Conservation (phyloP, 805 yeast species). For the Saccharomycopsis selenospora region DNA sequence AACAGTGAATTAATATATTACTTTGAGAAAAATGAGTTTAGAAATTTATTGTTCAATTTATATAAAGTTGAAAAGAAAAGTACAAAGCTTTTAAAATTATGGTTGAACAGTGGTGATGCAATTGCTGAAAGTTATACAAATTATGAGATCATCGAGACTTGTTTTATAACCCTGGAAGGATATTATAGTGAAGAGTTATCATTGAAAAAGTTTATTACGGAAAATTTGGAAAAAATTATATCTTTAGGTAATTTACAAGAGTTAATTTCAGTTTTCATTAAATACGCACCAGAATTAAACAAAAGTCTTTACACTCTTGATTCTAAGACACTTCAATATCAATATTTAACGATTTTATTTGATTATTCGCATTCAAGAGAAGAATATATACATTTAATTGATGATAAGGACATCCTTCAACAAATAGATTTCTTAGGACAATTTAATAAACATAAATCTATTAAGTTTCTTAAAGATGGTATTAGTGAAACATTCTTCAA, state of each 20-base stretch:
- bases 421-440: slow-evolving; percentile 5
- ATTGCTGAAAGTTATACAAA: slow-evolving; percentile 28
- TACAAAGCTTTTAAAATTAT: slow-evolving; percentile 46
- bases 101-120: slow-evolving; percentile 32
- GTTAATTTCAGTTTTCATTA: slow-evolving; percentile 5
- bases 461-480: slow-evolving; percentile 1
- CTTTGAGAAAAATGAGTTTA: slow-evolving; percentile 48
- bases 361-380: background rate
- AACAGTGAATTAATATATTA: slow-evolving; percentile 38
- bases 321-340: slow-evolving; percentile 22
- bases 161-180: slow-evolving; percentile 20
- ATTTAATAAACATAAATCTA: slow-evolving; percentile 2
- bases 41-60: slow-evolving; percentile 49
- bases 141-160: slow-evolving; percentile 26
- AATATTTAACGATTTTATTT: slow-evolving; percentile 30
- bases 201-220: slow-evolving; percentile 3
- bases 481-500: background rate
- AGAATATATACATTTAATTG: background rate
- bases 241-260: slow-evolving; percentile 6
- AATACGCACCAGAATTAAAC: slow-evolving; percentile 3
- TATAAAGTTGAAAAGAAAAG: slow-evolving; percentile 48
- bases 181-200: background rate
- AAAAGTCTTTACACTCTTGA: slow-evolving; percentile 8
- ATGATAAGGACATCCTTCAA: slow-evolving; percentile 2
- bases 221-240: slow-evolving; percentile 8